Percentiles rank a stretch among this genome's conserved stretches.
phyloP scores from a whole-genome alignment of 2,329 filamentous ascomycete genomes.

The Fusarium sp. region DNA sequence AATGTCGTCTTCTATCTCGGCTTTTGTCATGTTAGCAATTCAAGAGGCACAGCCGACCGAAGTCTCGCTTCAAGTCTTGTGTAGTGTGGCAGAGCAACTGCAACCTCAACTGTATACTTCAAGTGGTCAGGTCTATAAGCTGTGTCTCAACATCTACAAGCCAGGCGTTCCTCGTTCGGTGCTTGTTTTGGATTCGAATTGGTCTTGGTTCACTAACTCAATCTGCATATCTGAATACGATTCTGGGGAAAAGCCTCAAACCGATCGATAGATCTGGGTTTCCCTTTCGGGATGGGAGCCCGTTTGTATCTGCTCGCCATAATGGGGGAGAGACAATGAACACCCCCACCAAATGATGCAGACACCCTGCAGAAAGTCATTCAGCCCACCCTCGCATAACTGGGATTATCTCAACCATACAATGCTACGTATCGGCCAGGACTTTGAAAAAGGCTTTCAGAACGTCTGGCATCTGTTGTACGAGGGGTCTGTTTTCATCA shows the following conservation, averaged over 20 bases:
- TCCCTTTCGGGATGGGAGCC: slow-evolving; percentile 7
- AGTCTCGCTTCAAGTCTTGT: slow-evolving; percentile 28
- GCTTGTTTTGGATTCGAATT: slow-evolving; percentile 18
- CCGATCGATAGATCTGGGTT: slow-evolving; percentile 32
- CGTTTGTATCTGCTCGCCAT: slow-evolving; percentile 24
- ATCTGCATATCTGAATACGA: slow-evolving; percentile 22
- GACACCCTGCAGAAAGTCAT: slow-evolving; percentile 27
- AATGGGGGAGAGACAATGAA: slow-evolving; percentile 23
- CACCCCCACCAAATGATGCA: slow-evolving; percentile 25
- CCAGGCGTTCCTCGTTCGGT: slow-evolving; percentile 14
- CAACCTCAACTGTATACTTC: slow-evolving; percentile 7
- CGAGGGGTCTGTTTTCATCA: slow-evolving; percentile 27
- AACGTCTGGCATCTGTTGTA: slow-evolving; percentile 42
- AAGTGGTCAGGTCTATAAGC: neutral
- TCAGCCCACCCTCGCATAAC: slow-evolving; percentile 26
- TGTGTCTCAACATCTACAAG: slow-evolving; percentile 12
- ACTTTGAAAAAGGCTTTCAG: slow-evolving; percentile 27
- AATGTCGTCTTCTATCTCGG: slow-evolving; percentile 5
- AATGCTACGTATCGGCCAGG: slow-evolving; percentile 14
- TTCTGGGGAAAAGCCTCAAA: slow-evolving; percentile 33
- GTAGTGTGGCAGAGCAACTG: slow-evolving; percentile 15
- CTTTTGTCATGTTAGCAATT: slow-evolving; percentile 1
- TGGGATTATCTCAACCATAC: slow-evolving; percentile 19
- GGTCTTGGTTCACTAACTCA: slow-evolving; percentile 14
- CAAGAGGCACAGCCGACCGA: slow-evolving; percentile 12